These are phyloP conservation scores for Solanum hybrid DNA, from an alignment of 305 asterid species.

Conservation along the genomic window DNA sequence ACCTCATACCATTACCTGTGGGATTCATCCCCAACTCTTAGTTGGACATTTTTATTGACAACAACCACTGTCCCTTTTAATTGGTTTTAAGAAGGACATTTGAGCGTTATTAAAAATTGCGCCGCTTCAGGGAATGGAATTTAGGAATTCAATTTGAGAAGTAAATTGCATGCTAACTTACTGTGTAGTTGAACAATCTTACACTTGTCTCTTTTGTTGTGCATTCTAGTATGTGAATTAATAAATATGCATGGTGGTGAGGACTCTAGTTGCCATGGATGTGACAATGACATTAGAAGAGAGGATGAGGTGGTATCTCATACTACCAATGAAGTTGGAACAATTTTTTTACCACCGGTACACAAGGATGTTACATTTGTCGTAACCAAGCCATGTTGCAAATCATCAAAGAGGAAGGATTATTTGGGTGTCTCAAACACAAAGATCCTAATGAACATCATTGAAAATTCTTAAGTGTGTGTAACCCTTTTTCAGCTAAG, in stretches of 20 bases:
- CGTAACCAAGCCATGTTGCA: not conserved
- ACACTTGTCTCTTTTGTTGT: not conserved
- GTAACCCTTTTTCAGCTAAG: not conserved
- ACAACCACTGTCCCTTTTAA: not conserved
- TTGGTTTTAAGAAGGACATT: not conserved
- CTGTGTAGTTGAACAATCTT: not conserved
- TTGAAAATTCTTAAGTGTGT: not conserved
- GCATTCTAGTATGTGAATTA: not conserved
- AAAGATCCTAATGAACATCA: not conserved
- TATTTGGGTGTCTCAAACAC: not conserved
- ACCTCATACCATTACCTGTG: not conserved
- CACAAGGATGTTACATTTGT: not conserved
- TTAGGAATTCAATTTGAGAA: no score
- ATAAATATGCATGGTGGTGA: not conserved
- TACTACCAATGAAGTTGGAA: not conserved
- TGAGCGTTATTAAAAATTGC: not conserved
- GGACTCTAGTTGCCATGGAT: not conserved
- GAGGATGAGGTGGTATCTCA: not conserved
- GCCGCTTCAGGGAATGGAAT: not conserved
- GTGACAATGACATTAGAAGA: not conserved
- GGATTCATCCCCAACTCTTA: not conserved
- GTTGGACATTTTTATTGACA: not conserved
- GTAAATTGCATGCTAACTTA: not conserved
- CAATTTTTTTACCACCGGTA: not conserved
- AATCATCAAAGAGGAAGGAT: not conserved